Conservation (phyloP, 192 early-diverging fungal species). For the Dissophora ornata region DNA sequence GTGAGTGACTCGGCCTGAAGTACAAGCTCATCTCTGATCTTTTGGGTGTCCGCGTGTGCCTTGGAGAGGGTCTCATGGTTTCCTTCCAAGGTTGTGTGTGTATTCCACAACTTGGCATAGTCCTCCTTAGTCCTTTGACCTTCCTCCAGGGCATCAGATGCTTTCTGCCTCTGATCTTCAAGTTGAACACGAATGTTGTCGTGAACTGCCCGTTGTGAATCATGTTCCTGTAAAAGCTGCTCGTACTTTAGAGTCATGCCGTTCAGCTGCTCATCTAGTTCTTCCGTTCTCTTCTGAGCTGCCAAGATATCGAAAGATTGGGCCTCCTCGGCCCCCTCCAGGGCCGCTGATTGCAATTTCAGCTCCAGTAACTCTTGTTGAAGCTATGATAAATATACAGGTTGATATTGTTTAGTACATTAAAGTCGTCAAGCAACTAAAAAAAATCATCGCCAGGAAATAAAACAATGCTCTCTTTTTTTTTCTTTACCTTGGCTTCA, state of each 20-base stretch:
- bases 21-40: slow-evolving; percentile 30
- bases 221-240: slow-evolving; percentile 29
- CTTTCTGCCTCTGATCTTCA: slow-evolving; percentile 28
- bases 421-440: no score
- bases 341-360: slow-evolving; percentile 39
- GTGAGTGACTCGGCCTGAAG: slow-evolving; percentile 19
- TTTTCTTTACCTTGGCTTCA: neutral
- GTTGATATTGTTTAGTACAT: no score
- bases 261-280: slow-evolving; percentile 34
- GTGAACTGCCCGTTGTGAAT: slow-evolving; percentile 43
- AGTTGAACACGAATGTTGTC: slow-evolving; percentile 37
- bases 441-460: no score
- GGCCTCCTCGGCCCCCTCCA: slow-evolving; percentile 16
- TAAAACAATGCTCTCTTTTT: no score
- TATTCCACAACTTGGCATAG: neutral
- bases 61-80: slow-evolving; percentile 13
- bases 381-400: no score
- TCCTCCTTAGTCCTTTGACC: slow-evolving; percentile 9
- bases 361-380: slow-evolving; percentile 44
- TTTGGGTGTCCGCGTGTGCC: slow-evolving; percentile 1
- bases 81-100: slow-evolving; percentile 8
- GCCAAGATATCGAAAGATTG: neutral
- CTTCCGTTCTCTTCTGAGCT: slow-evolving; percentile 14
- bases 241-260: slow-evolving; percentile 43
- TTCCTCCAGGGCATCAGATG: neutral